Evolutionary conservation across 192 early-diverging fungal species (phyloP), one percentile per base, ranked within the genome.

Genomic region (Backusella mclennaniae): DNA sequence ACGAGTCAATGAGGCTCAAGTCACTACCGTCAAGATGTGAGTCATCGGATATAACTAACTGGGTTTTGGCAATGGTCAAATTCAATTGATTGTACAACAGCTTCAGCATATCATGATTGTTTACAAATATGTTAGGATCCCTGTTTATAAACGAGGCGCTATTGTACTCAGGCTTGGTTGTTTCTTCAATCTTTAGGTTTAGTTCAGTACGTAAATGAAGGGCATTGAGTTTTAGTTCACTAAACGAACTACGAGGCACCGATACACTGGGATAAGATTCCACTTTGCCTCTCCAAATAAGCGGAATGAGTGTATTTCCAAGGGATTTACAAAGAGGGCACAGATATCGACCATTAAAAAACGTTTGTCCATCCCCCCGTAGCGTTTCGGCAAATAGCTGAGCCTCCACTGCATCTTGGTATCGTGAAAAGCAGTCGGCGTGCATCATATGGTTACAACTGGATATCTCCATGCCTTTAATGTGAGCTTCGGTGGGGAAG

Each of bases 361-460:
- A 80, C 4, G 44, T 19, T 6, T 36, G 11, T 4, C 35, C 23
- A 29, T n/a, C 9, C 35, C 44, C 26, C 14, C 26, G 14, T 19
- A 23, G n/a, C 0, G 31, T 2, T n/a, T 89, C 15, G 86, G 80
- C 26, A 80, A 82, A 68, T 93, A 93, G 39, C 93, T 89, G 19
- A 80, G 80, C 72, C 6, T 89, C 86, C 29, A 96, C 82, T 0
- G 94, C 91, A 39, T 85, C 79, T 70, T 90, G 91, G 84, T 97
- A 99, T 35, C 89, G 88, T 59, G 92, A 87, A 78, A 99, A 97
- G 82, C 98, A 99, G n/a, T 91, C 85, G 38, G 91, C 83, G 74
- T 99, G 98, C 97, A 98, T 98, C 83, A 97, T 73, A 84, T 99
- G 98, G 14, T 96, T 95, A 83, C 98, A 99, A 6, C 94, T 94